Conservation (phyloP, 1,284 basidiomycete genomes). For the Veloboletus limbatus region DNA sequence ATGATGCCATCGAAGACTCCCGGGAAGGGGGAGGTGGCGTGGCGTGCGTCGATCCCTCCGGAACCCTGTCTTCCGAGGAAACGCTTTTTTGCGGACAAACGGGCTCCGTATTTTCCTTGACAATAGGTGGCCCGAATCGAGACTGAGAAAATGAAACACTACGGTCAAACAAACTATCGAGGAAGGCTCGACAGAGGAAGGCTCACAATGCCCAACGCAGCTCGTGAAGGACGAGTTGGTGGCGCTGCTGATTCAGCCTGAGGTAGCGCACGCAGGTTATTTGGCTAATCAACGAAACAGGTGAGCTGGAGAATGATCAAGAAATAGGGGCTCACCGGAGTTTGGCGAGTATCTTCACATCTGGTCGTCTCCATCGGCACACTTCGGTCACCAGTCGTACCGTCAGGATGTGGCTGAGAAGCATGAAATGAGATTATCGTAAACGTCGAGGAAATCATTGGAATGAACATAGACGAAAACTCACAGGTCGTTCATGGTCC, state of each 20-base stretch:
- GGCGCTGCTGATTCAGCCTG: conserved; percentile 10
- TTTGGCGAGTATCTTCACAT: conserved; percentile 12
- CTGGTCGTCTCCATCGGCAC: conserved; percentile 2
- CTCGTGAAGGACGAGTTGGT: conserved; percentile 20
- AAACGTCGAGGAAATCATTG: no score
- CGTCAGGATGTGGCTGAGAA: conserved; percentile 19
- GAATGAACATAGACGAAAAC: background rate
- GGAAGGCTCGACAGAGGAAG: background rate
- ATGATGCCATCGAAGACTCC: conserved; percentile 29
- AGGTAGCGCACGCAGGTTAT: conserved; percentile 4
- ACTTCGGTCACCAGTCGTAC: conserved; percentile 1
- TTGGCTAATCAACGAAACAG: conserved; percentile 9
- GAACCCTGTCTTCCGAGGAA: conserved; percentile 19
- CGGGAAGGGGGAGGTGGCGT: conserved; percentile 32
- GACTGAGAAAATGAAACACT: conserved; percentile 23
- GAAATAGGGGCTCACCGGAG: conserved; percentile 17
- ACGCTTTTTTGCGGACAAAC: conserved; percentile 2
- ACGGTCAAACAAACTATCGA: background rate
- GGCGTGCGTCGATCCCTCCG: conserved; percentile 22
- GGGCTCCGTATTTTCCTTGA: conserved; percentile 20
- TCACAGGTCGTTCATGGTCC: conserved; percentile 24
- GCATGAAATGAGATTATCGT: conserved; percentile 5
- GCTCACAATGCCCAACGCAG: conserved; percentile 21
- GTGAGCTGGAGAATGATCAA: conserved; percentile 8
- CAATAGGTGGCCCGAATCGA: conserved; percentile 33